phyloP scores from a whole-genome alignment of 2,329 filamentous ascomycete genomes.

The Didymellaceae sp. region DNA sequence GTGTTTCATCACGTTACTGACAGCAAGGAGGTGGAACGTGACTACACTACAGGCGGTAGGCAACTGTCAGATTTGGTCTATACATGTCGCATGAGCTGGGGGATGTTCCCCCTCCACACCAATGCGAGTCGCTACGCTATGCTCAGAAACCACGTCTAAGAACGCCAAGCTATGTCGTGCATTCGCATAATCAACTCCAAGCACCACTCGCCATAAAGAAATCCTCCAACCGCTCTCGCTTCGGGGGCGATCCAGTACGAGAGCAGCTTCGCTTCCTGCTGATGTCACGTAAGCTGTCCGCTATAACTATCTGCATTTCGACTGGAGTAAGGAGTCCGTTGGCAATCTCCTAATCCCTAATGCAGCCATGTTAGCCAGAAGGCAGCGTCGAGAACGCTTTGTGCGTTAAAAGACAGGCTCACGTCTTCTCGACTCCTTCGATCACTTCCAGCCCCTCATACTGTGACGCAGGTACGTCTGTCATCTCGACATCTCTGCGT shows the following conservation, averaged over 20 bases:
- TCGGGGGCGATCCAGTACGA: conserved; percentile 1
- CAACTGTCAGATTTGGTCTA: not conserved
- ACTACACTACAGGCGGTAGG: too few species aligned
- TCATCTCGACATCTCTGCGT: conserved; percentile 17
- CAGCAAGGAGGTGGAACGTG: too few species aligned
- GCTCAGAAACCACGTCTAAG: not conserved
- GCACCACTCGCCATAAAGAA: not conserved
- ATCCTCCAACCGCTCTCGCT: not conserved
- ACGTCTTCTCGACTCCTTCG: conserved; percentile 38
- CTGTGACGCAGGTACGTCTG: conserved; percentile 7
- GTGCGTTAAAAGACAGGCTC: conserved; percentile 15
- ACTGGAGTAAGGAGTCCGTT: not conserved
- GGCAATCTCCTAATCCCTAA: not conserved
- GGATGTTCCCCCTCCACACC: not conserved
- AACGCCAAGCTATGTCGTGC: not conserved
- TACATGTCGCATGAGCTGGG: not conserved
- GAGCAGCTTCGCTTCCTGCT: conserved; percentile 7
- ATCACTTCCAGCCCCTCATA: conserved; percentile 30
- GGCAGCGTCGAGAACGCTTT: not conserved
- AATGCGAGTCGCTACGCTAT: not conserved
- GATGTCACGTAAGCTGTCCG: not conserved
- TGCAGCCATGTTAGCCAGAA: not conserved
- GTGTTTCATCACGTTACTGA: too few species aligned
- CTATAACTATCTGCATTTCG: not conserved
- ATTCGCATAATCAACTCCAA: not conserved